Base-by-base conservation (phyloP, 495 filamentous ascomycete species). In the Astrothelium macrocarpum region DNA sequence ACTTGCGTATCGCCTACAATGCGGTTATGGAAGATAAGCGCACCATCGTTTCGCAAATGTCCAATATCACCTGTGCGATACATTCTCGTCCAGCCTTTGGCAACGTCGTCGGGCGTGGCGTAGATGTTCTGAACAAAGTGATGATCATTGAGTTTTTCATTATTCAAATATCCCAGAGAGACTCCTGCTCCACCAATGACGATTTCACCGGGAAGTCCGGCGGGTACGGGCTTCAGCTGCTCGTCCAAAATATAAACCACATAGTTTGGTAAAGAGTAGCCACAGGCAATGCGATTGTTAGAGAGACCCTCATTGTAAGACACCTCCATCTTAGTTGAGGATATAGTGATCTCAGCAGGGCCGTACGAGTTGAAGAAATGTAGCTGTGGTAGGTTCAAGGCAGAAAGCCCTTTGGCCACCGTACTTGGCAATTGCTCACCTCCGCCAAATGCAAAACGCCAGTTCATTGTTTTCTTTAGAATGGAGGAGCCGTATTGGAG, bases 171-270 rank as follows among this genome's bases (percentile, higher is more conserved):
- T 5, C 78, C 80, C 1, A 26, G 1, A 0, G 73, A 65, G 0
- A 80, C 72, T 12, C 75, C 74, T 0, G 73, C 68, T 16, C 81
- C 81, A 1, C 72, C 77, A 42, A 81, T 69, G 45, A 56, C 58
- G 18, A 82, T 71, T 62, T 83, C 77, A 1, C 80, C 81, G 1
- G 72, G 59, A 2, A 74, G 42, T 5, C 78, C 79, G 18, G 65
- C 36, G 0, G 78, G 77, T 0, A 82, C 1, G 2, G 72, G 74
- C 9, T 70, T 59, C 7, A 72, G 36, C 3, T 78, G 7, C 5
- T 74, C 59, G 60, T 82, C 79, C 1, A 83, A 32, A 28, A 82
- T 70, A 64, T 80, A 80, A 3, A 70, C 42, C 7, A 31, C 31
- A 59, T 77, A 78, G 64, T 81, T 81, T 0, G 78, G 74, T 16